These are phyloP conservation scores for Penicillium digitatum DNA, from an alignment of 2,329 filamentous ascomycete genomes.

Conservation along the genomic window DNA sequence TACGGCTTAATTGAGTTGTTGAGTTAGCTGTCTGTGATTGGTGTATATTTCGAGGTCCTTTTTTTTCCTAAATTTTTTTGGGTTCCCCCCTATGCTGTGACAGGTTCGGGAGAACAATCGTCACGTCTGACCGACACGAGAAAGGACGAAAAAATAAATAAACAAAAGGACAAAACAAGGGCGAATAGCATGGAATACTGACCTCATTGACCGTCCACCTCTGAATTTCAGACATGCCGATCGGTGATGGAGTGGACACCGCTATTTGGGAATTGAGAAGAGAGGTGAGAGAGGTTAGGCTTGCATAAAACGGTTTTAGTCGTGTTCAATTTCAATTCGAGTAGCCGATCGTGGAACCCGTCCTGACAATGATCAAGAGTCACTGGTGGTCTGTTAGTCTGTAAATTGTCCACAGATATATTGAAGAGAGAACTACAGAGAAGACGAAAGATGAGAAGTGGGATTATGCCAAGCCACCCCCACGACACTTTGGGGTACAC, in stretches of 20 bases:
- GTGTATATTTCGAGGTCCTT: conserved; percentile 3
- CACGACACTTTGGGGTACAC: background rate
- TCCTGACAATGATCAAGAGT: background rate
- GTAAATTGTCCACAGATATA: background rate
- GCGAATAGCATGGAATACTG: conserved; percentile 11
- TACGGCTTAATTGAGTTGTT: conserved; percentile 32
- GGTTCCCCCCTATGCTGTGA: background rate
- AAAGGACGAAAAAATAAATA: background rate
- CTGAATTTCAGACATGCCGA: conserved; percentile 36
- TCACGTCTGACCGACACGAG: conserved; percentile 19
- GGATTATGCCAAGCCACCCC: conserved; percentile 1
- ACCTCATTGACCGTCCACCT: conserved; percentile 49
- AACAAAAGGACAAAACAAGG: conserved; percentile 7
- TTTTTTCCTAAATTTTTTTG: background rate
- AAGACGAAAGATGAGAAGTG: background rate
- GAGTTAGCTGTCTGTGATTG: conserved; percentile 14
- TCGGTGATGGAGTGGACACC: conserved; percentile 17
- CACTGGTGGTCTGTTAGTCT: background rate
- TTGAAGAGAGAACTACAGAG: background rate
- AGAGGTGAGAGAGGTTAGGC: conserved; percentile 6
- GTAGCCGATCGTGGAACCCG: background rate
- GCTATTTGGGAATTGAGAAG: conserved; percentile 15
- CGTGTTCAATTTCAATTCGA: background rate
- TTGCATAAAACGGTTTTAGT: background rate
- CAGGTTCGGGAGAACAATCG: background rate